Evolutionary conservation across 495 filamentous ascomycete species (phyloP).

Genomic region (Aspergillus egyptiacus): DNA sequence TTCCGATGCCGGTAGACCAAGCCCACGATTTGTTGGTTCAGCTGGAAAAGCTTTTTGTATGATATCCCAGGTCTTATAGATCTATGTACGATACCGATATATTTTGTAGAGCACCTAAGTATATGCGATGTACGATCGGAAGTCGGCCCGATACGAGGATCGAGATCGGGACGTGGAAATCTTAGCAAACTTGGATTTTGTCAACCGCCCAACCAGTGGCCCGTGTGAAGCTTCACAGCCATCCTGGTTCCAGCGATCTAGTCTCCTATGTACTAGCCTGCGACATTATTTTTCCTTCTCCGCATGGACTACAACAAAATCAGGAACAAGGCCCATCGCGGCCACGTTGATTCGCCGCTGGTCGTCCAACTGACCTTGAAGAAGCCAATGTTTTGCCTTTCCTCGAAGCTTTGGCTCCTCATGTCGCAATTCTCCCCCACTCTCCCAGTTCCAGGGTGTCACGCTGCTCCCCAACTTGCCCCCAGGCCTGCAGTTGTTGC

Average conservation of each 20-base stretch:
- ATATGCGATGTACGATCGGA: background rate
- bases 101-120: background rate
- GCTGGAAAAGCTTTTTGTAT: constrained; percentile 37
- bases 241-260: background rate
- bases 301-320: background rate
- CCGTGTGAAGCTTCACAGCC: background rate
- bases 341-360: constrained; percentile 1
- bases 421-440: background rate
- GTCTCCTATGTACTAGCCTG: background rate
- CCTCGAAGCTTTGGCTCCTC: constrained; percentile 4
- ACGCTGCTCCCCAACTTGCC: background rate
- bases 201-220: constrained; percentile 1
- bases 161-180: too few species aligned
- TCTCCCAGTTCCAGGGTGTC: background rate
- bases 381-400: background rate
- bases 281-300: background rate
- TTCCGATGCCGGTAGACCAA: constrained; percentile 33
- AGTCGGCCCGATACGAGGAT: background rate
- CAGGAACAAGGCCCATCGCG: constrained; percentile 2
- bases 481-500: background rate
- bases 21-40: constrained; percentile 38
- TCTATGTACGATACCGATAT: constrained; percentile 2
- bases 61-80: background rate
- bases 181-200: too few species aligned
- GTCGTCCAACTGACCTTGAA: constrained; percentile 11